Evolutionary conservation across 352 stramenopile species (phyloP).

Genomic region (Phytophthora hibernalis): DNA sequence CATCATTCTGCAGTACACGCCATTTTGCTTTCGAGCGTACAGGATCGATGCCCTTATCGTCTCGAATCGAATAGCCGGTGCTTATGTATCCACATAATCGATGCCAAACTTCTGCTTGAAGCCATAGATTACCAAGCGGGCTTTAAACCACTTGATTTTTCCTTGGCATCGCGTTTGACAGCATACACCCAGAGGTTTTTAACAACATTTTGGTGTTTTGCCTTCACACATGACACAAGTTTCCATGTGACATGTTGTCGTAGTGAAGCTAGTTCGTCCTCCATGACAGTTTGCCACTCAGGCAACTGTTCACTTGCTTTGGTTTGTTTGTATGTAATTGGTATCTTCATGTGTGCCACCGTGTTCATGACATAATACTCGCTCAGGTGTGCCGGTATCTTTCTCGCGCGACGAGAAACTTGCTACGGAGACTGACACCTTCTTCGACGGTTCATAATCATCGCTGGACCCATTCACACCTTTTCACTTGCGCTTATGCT

Average conservation of each 20-base stretch:
- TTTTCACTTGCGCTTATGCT: too few relatives aligned
- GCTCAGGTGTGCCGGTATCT: too few relatives aligned
- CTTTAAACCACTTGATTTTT: slow-evolving; percentile 16
- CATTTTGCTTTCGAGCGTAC: slow-evolving; percentile 5
- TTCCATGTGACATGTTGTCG: neutral
- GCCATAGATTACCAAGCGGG: slow-evolving; percentile 5
- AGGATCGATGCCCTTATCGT: slow-evolving; percentile 2
- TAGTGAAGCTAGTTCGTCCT: neutral
- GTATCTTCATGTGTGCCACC: too few relatives aligned
- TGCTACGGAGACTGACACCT: too few relatives aligned
- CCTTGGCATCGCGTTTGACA: slow-evolving; percentile 14
- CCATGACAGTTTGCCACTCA: slow-evolving; percentile 9
- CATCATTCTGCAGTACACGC: slow-evolving; percentile 8
- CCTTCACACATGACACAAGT: neutral
- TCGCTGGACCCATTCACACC: too few relatives aligned
- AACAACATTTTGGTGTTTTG: neutral
- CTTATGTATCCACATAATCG: slow-evolving; percentile 15
- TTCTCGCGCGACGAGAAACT: too few relatives aligned
- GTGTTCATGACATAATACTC: too few relatives aligned
- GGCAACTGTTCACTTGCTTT: slow-evolving; percentile 1
- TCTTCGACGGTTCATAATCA: too few relatives aligned
- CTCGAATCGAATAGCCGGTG: slow-evolving; percentile 14
- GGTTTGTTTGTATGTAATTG: slow-evolving; percentile 6
- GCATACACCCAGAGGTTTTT: slow-evolving; percentile 16
- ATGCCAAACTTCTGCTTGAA: slow-evolving; percentile 19